Conservation (phyloP, 192 early-diverging fungal species). For the Rhizophagus sp. region DNA sequence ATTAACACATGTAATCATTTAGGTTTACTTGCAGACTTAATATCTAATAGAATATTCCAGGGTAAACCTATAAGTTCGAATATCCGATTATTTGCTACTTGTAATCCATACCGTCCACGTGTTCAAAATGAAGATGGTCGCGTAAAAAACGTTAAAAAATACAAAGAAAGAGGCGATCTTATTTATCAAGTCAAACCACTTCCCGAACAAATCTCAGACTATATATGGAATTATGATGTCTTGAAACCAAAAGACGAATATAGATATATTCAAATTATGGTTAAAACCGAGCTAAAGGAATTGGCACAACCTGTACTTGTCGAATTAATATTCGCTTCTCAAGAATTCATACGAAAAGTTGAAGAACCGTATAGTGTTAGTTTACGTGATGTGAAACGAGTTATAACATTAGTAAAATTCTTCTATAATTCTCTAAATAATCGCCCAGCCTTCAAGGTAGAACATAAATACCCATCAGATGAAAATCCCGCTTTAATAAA, state of each 20-base stretch:
- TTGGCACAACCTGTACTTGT: background rate
- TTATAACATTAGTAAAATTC: background rate
- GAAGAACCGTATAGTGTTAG: conserved; percentile 19
- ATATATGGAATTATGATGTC: background rate
- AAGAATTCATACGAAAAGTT: conserved; percentile 22
- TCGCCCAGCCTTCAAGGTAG: background rate
- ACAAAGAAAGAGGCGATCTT: background rate
- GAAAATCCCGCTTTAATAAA: background rate
- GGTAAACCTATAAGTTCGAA: background rate
- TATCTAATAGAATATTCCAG: conserved; percentile 3
- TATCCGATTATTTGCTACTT: background rate
- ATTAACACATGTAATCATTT: conserved; percentile 19
- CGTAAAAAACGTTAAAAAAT: background rate
- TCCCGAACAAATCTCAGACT: conserved; percentile 1
- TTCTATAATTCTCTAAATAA: conserved; percentile 9
- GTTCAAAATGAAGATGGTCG: too few relatives aligned
- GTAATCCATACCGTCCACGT: background rate
- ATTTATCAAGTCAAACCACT: conserved; percentile 11
- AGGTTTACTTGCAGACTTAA: conserved; percentile 8
- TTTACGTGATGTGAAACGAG: conserved; percentile 25
- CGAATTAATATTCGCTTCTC: conserved; percentile 15
- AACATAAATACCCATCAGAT: background rate
- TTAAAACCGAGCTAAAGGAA: background rate
- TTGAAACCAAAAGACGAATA: background rate
- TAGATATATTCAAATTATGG: background rate